A percentile compares a stretch with the other conserved stretches of the same genome.
Evolutionary conservation across 1,284 basidiomycete genomes (phyloP).

Genomic region (Athelia sp.): DNA sequence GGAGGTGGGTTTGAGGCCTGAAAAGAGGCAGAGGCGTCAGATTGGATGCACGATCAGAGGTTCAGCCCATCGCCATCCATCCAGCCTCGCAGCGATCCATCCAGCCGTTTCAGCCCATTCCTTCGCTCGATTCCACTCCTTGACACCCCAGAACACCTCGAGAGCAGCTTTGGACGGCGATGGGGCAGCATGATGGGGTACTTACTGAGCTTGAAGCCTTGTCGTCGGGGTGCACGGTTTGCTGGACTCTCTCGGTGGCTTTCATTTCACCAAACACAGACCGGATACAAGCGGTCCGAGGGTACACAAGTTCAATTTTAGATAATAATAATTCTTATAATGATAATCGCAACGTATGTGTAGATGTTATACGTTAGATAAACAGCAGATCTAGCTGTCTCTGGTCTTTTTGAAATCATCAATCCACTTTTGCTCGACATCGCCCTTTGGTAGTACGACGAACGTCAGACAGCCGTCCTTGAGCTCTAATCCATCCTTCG

Average conservation of each 20-base stretch:
- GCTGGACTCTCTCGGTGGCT: constrained; percentile 6
- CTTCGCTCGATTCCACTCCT: constrained; percentile 12
- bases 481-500: constrained; percentile 78
- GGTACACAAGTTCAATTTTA: too few species aligned
- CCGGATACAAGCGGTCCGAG: background rate
- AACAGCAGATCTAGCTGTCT: constrained; percentile 12
- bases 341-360: too few species aligned
- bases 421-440: constrained; percentile 83
- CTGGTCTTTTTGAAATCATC: constrained; percentile 77
- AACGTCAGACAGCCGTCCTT: constrained; percentile 86
- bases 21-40: background rate
- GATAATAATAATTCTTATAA: too few species aligned
- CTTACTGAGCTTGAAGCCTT: constrained; percentile 43
- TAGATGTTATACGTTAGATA: background rate
- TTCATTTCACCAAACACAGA: background rate
- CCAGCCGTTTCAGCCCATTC: constrained; percentile 40
- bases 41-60: constrained; percentile 16
- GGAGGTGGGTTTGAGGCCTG: constrained; percentile 24
- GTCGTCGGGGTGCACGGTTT: constrained; percentile 26
- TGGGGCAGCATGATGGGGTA: constrained; percentile 16
- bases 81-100: constrained; percentile 31
- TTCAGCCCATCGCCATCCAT: constrained; percentile 32
- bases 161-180: constrained; percentile 9
- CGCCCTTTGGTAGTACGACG: constrained; percentile 80
- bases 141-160: constrained; percentile 7